Evolutionary conservation across 768 basidiomycete species (phyloP).

Genomic region (Rhizopogon roseolus): DNA sequence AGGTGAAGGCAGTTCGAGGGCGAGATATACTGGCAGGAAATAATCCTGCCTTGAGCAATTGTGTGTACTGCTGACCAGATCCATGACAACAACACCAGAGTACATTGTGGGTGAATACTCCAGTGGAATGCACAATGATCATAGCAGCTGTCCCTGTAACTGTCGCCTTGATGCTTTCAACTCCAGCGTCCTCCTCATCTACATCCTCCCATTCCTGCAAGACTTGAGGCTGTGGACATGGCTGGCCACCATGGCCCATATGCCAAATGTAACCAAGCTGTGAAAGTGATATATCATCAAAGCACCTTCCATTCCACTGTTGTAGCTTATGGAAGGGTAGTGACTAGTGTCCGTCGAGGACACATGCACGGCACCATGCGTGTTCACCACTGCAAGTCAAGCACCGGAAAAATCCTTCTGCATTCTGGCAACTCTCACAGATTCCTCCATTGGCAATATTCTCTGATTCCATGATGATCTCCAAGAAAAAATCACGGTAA

Average conservation of each 20-base stretch:
- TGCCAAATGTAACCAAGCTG: conserved; percentile 15
- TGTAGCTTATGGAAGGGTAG: conserved; percentile 17
- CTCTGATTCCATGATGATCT: background rate
- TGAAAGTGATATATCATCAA: conserved; percentile 8
- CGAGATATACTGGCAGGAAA: no score
- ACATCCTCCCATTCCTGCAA: background rate
- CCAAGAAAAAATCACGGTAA: background rate
- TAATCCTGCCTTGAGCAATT: no score
- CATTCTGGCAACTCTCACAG: background rate
- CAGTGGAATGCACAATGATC: background rate
- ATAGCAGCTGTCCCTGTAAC: background rate
- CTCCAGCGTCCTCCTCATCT: background rate
- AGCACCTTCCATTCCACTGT: conserved; percentile 16
- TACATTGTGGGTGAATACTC: conserved; percentile 1
- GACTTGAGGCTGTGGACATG: conserved; percentile 8
- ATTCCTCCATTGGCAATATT: no score
- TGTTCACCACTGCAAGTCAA: conserved; percentile 1
- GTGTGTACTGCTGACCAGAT: background rate
- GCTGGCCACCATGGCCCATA: conserved; percentile 15
- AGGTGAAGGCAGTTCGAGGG: background rate
- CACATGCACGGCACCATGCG: no score
- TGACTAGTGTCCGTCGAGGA: no score
- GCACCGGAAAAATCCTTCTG: background rate
- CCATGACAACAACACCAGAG: conserved; percentile 3
- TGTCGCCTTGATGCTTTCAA: no score